These are phyloP conservation scores for Plantago major DNA, from an alignment of 257 asterid species.

Conservation along the genomic window DNA sequence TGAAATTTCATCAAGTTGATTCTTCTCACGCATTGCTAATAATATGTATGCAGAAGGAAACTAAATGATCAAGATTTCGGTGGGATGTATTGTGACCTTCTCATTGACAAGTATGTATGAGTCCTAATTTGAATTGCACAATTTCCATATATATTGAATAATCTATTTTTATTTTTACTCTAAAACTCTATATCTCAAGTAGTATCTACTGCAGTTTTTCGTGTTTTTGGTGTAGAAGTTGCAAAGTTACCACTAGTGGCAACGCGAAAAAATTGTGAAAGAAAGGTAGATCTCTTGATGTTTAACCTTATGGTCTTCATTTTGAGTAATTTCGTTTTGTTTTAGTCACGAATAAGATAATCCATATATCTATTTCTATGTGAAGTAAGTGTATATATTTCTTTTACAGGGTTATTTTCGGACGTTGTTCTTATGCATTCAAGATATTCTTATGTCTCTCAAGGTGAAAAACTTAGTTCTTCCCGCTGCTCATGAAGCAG, in stretches of 20 bases:
- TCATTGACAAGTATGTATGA: too few relatives aligned
- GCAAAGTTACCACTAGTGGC: conserved; percentile 95
- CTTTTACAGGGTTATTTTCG: conserved; percentile 52
- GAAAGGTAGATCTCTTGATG: conserved; percentile 55
- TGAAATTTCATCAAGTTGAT: neutral
- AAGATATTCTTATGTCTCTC: conserved; percentile 34
- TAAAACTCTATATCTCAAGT: conserved; percentile 63
- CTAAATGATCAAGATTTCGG: too few relatives aligned
- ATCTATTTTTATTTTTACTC: too few relatives aligned
- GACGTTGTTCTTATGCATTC: conserved; percentile 41
- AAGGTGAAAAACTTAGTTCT: conserved; percentile 44
- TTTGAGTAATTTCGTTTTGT: too few relatives aligned
- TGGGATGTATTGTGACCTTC: too few relatives aligned
- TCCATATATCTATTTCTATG: too few relatives aligned
- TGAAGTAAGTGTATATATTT: neutral
- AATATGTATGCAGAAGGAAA: too few relatives aligned
- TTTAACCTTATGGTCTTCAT: neutral
- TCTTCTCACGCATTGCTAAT: too few relatives aligned
- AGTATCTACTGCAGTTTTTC: conserved; percentile 73
- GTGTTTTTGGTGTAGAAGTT: conserved; percentile 71
- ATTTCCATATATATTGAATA: too few relatives aligned
- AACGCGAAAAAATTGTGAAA: conserved; percentile 49
- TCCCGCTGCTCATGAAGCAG: conserved; percentile 58
- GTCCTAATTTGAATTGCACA: too few relatives aligned
- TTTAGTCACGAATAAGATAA: too few relatives aligned